These are phyloP conservation scores for Apiotrichum brassicae DNA, from an alignment of 1,284 basidiomycete species.

Conservation along the genomic window DNA sequence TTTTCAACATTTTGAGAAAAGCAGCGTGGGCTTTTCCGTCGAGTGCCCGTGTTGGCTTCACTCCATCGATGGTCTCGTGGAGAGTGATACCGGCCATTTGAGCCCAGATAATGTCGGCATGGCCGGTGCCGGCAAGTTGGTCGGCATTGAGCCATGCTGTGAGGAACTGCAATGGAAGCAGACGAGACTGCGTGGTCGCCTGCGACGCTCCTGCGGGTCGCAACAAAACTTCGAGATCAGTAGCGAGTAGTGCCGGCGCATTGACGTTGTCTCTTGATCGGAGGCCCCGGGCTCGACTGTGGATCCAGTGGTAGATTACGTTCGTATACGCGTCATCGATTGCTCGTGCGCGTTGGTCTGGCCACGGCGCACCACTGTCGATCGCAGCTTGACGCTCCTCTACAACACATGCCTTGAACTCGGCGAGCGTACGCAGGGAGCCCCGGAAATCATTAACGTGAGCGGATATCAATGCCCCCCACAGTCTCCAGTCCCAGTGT, in stretches of 20 bases:
- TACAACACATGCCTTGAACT: slow-evolving; percentile 10
- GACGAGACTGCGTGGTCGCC: not conserved
- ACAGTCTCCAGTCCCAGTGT: slow-evolving; percentile 21
- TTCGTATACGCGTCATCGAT: not conserved
- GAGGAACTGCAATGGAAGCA: slow-evolving; percentile 14
- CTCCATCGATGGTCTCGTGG: not conserved
- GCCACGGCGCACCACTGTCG: not conserved
- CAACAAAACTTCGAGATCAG: slow-evolving; percentile 15
- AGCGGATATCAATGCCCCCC: slow-evolving; percentile 15
- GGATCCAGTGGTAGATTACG: not conserved
- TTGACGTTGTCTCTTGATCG: not conserved
- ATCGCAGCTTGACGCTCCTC: not conserved
- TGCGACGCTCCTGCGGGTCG: not conserved
- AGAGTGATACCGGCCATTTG: not conserved
- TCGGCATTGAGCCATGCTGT: slow-evolving; percentile 28
- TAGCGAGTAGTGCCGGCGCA: slow-evolving; percentile 8
- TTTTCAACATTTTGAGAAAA: not conserved
- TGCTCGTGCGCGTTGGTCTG: not conserved
- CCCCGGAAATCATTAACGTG: slow-evolving; percentile 10
- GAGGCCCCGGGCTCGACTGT: not conserved
- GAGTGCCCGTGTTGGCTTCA: not conserved
- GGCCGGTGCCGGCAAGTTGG: not conserved
- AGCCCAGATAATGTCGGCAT: not conserved
- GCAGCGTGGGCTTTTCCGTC: not conserved
- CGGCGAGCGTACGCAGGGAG: slow-evolving; percentile 8